phyloP scores from a whole-genome alignment of 164 flowering plant genomes.

The Sedum album region DNA sequence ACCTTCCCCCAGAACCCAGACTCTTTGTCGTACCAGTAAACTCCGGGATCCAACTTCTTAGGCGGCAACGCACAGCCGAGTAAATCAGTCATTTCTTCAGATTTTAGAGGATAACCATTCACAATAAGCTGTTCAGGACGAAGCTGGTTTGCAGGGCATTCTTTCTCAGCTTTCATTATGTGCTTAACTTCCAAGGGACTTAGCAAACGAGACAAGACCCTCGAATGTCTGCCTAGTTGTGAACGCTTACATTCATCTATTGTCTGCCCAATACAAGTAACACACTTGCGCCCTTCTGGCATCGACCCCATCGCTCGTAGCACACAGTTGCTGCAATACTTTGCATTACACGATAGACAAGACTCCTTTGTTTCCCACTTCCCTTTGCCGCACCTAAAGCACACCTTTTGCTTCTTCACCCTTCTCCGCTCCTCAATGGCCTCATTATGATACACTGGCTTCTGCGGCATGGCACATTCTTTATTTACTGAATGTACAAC shows the following conservation, averaged over 20 bases:
- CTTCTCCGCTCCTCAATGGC: constrained; percentile 47
- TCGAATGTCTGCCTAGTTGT: constrained; percentile 63
- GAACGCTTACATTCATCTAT: constrained; percentile 75
- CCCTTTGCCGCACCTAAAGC: constrained; percentile 73
- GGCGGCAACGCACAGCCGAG: constrained; percentile 81
- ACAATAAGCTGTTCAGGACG: constrained; percentile 92
- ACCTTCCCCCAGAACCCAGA: constrained; percentile 99
- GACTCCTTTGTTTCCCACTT: constrained; percentile 89
- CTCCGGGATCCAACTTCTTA: constrained; percentile 77
- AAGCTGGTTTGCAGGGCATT: constrained; percentile 93
- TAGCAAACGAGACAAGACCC: constrained; percentile 62
- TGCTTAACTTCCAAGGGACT: constrained; percentile 88
- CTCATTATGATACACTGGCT: constrained; percentile 35
- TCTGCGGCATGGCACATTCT: constrained; percentile 27
- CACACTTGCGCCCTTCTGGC: constrained; percentile 99
- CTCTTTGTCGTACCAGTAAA: constrained; percentile 97
- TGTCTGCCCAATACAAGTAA: constrained; percentile 77
- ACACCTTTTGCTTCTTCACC: constrained; percentile 40
- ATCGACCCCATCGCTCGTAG: constrained; percentile 99
- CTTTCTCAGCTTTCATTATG: constrained; percentile 93
- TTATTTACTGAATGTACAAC: constrained; percentile 47
- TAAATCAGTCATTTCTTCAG: constrained; percentile 84
- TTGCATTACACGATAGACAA: constrained; percentile 82
- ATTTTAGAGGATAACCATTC: constrained; percentile 61
- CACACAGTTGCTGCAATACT: constrained; percentile 85